Evolutionary conservation across 2,329 filamentous ascomycete genomes (phyloP).

Genomic region (Aspergillus fischeri): DNA sequence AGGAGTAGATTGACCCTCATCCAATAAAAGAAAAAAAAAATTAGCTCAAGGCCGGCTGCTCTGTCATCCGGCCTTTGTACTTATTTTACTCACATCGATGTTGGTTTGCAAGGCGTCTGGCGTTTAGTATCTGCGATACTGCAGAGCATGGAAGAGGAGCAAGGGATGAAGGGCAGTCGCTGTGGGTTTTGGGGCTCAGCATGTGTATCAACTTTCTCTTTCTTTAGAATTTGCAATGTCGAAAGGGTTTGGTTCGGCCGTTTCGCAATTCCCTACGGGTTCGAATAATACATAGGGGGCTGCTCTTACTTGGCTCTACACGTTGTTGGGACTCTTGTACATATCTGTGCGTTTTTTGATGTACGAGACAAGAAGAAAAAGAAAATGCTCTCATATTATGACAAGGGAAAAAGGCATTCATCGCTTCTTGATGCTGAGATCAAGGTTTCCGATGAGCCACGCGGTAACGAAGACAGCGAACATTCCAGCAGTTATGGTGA

Average conservation of each 20-base stretch:
- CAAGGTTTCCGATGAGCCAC: constrained; percentile 72
- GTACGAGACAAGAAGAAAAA: constrained; percentile 12
- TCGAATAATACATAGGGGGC: background rate
- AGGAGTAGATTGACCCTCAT: constrained; percentile 24
- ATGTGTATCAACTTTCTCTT: background rate
- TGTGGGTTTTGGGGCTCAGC: background rate
- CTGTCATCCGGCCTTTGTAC: constrained; percentile 1
- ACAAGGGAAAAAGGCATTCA: constrained; percentile 22
- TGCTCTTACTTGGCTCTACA: background rate
- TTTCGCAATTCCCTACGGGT: background rate
- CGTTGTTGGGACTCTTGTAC: background rate
- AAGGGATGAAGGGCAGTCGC: background rate
- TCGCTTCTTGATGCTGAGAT: constrained; percentile 71
- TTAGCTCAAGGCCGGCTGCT: background rate
- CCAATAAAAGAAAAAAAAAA: background rate
- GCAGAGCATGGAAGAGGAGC: background rate
- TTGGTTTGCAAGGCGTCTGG: constrained; percentile 19
- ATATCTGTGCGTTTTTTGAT: background rate
- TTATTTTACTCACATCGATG: background rate
- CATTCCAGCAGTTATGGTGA: constrained; percentile 72
- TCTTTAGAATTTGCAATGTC: background rate
- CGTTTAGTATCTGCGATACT: constrained; percentile 4
- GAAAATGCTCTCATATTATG: constrained; percentile 6
- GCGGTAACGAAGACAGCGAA: constrained; percentile 69
- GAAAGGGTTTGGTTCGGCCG: background rate